These are phyloP conservation scores for Trichoderma pleuroti DNA, from an alignment of 2,329 filamentous ascomycete genomes.

Conservation along the genomic window DNA sequence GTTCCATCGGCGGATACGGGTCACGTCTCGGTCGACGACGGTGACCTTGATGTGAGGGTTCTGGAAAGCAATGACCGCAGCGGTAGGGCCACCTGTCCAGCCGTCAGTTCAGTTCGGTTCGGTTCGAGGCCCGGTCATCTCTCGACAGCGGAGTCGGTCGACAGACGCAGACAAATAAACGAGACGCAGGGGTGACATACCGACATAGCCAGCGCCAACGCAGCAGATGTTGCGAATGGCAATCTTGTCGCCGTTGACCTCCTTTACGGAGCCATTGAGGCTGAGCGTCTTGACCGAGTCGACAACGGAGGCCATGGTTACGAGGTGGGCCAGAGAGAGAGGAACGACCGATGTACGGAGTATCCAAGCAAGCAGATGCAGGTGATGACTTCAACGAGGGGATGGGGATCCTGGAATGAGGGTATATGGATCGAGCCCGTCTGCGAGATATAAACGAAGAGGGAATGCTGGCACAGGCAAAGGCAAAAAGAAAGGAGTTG, in stretches of 20 bases:
- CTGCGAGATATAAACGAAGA: conserved; percentile 5
- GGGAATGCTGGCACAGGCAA: neutral
- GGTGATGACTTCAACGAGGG: neutral
- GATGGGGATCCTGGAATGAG: conserved; percentile 14
- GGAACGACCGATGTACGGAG: neutral
- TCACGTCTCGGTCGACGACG: conserved; percentile 67
- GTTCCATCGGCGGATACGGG: conserved; percentile 69
- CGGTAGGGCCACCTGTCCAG: conserved; percentile 64
- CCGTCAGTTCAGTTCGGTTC: neutral
- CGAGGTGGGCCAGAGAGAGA: conserved; percentile 5
- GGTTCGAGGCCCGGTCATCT: neutral
- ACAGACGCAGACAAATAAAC: neutral
- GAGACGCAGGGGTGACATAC: conserved; percentile 43
- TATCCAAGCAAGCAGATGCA: neutral
- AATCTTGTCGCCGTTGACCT: conserved; percentile 33
- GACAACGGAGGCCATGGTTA: conserved; percentile 26
- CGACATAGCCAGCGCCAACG: conserved; percentile 72
- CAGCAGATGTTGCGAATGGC: conserved; percentile 62
- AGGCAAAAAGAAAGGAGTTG: conserved; percentile 12
- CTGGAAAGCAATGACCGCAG: conserved; percentile 69
- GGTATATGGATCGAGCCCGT: conserved; percentile 5
- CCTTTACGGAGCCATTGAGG: conserved; percentile 32
- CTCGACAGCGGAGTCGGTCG: neutral
- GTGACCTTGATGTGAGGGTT: conserved; percentile 69
- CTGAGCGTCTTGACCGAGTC: conserved; percentile 32